phyloP scores from a whole-genome alignment of 345 rosid species.

The Syzygium oleosum region DNA sequence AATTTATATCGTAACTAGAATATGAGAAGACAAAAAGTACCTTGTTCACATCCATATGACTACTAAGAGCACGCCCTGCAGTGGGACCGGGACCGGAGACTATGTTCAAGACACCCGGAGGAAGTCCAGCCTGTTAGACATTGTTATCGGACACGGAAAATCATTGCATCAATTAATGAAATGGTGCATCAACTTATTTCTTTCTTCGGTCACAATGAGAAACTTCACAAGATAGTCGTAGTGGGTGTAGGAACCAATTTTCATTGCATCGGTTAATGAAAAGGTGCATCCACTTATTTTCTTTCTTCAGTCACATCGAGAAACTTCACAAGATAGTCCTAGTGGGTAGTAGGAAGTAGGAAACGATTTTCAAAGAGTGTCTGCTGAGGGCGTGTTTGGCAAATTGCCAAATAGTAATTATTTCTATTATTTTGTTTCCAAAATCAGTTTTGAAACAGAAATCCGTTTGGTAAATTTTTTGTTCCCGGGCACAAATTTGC shows the following conservation, averaged over 20 bases:
- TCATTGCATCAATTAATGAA: background rate
- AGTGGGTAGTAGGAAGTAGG: too few relatives aligned
- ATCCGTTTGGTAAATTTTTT: too few relatives aligned
- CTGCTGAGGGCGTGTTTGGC: too few relatives aligned
- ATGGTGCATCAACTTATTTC: background rate
- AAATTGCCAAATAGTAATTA: too few relatives aligned
- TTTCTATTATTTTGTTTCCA: too few relatives aligned
- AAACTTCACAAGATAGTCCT: too few relatives aligned
- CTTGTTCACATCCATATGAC: slow-evolving; percentile 93
- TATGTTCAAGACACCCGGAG: slow-evolving; percentile 84
- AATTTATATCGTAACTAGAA: background rate
- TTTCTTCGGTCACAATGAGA: background rate
- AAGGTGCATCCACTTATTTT: too few relatives aligned
- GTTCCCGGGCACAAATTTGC: too few relatives aligned
- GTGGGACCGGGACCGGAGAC: slow-evolving; percentile 81
- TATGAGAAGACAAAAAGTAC: slow-evolving; percentile 16
- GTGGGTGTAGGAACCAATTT: background rate
- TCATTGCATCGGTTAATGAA: background rate
- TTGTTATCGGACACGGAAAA: background rate
- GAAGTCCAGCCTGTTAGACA: slow-evolving; percentile 79
- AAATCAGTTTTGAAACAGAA: too few relatives aligned
- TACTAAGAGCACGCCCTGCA: slow-evolving; percentile 79
- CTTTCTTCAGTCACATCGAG: too few relatives aligned
- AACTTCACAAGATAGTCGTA: background rate
- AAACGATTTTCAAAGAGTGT: too few relatives aligned